Conservation (phyloP, 208 protist species). For the Trypanosoma cruzi region DNA sequence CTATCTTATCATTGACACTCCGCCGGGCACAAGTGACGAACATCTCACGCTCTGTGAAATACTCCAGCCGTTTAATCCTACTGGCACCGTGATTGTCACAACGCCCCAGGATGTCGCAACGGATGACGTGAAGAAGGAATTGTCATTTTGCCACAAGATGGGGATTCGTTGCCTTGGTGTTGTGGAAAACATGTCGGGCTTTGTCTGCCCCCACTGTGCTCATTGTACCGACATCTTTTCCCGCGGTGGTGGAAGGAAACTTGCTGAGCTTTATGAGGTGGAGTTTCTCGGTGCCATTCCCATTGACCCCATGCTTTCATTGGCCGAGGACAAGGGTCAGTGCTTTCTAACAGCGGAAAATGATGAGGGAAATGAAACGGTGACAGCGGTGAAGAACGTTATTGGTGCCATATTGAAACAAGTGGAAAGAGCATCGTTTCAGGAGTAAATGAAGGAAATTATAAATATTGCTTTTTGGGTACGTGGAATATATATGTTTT, state of each 20-base stretch:
- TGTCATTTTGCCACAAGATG: conserved; percentile 90
- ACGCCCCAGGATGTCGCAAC: conserved; percentile 91
- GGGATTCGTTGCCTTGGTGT: conserved; percentile 88
- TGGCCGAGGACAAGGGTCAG: conserved; percentile 74
- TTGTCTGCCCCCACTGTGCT: conserved; percentile 92
- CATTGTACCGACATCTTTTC: conserved; percentile 92
- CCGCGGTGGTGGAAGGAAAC: conserved; percentile 70
- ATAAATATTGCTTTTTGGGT: neutral
- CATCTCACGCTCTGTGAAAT: conserved; percentile 90
- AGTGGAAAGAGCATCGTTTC: conserved; percentile 46
- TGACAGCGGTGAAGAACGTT: conserved; percentile 46
- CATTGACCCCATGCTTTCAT: conserved; percentile 74
- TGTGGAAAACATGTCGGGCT: conserved; percentile 95
- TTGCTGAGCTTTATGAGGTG: conserved; percentile 81
- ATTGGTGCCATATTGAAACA: conserved; percentile 60
- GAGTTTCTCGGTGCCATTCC: conserved; percentile 82
- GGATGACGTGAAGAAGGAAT: conserved; percentile 93
- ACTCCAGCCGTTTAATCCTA: conserved; percentile 53
- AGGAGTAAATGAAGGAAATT: conserved; percentile 1
- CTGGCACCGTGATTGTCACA: conserved; percentile 90
- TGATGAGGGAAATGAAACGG: conserved; percentile 32
- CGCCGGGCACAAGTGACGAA: conserved; percentile 93
- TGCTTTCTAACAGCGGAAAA: conserved; percentile 41
- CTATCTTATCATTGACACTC: conserved; percentile 94
- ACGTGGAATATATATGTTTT: neutral